Percentiles rank a stretch among this genome's conserved stretches.
Conservation (phyloP, 192 early-diverging fungal genomes). For the Rhizoclosmatium globosum region DNA sequence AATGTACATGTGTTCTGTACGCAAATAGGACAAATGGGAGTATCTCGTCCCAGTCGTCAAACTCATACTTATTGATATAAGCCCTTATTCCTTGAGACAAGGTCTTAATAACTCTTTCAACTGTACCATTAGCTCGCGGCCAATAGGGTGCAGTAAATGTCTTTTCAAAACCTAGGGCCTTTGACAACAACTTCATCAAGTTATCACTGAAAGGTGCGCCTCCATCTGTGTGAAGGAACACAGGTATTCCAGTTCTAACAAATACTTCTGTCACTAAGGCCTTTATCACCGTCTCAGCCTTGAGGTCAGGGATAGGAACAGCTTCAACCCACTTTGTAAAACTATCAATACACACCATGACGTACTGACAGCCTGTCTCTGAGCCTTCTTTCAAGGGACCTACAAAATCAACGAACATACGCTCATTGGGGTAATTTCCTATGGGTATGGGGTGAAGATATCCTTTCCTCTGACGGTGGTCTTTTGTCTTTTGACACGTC, state of each 20-base stretch:
- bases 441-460: background rate
- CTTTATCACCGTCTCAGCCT: background rate
- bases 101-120: background rate
- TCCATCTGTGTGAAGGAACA: background rate
- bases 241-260: background rate
- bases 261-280: background rate
- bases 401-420: background rate
- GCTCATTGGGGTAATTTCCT: background rate
- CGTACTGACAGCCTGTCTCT: background rate
- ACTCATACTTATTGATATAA: background rate
- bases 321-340: background rate
- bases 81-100: background rate
- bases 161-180: background rate
- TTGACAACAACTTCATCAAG: background rate
- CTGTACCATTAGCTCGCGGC: background rate
- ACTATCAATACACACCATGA: background rate
- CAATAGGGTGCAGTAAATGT: background rate
- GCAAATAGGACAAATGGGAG: background rate
- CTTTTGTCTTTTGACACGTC: conserved; percentile 3
- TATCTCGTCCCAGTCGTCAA: background rate
- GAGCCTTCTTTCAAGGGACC: background rate
- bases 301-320: no score
- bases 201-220: background rate
- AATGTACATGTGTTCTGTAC: background rate
- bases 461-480: background rate